These are phyloP conservation scores for Hypoxylon cercidicola DNA, from an alignment of 495 filamentous ascomycete genomes.

Conservation along the genomic window DNA sequence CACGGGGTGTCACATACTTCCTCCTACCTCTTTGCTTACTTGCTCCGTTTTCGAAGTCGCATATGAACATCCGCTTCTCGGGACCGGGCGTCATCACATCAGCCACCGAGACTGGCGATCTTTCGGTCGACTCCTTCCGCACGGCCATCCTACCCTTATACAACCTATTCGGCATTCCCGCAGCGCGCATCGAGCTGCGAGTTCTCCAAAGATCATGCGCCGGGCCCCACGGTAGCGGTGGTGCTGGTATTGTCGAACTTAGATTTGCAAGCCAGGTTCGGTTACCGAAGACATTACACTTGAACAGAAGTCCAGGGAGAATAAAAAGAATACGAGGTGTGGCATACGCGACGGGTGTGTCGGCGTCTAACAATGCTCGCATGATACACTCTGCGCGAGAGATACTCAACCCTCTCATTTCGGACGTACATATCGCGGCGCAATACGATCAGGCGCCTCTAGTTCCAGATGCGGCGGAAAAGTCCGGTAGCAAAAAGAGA, in stretches of 20 bases:
- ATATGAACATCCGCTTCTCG: conserved; percentile 86
- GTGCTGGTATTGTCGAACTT: conserved; percentile 91
- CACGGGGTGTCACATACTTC: conserved; percentile 90
- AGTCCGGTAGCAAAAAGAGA: conserved; percentile 59
- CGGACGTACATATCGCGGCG: conserved; percentile 81
- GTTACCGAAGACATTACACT: conserved; percentile 92
- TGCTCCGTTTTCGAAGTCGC: conserved; percentile 90
- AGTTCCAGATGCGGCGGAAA: conserved; percentile 67
- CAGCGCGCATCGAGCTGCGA: conserved; percentile 85
- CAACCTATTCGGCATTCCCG: conserved; percentile 84
- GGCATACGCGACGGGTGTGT: conserved; percentile 89
- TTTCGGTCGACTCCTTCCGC: conserved; percentile 90
- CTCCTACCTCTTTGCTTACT: conserved; percentile 88
- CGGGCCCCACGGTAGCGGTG: conserved; percentile 75
- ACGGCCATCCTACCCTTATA: conserved; percentile 92
- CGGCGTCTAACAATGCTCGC: conserved; percentile 88
- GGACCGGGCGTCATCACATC: conserved; percentile 95
- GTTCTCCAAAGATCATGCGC: conserved; percentile 82
- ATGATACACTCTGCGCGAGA: conserved; percentile 93
- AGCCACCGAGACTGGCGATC: conserved; percentile 80
- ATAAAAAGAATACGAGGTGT: conserved; percentile 92
- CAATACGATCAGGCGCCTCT: conserved; percentile 78
- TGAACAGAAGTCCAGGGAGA: conserved; percentile 79
- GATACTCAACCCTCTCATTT: conserved; percentile 83
- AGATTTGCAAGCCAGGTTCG: conserved; percentile 91